These are phyloP conservation scores for Suillus placidus DNA, from an alignment of 768 basidiomycete genomes.

Conservation along the genomic window DNA sequence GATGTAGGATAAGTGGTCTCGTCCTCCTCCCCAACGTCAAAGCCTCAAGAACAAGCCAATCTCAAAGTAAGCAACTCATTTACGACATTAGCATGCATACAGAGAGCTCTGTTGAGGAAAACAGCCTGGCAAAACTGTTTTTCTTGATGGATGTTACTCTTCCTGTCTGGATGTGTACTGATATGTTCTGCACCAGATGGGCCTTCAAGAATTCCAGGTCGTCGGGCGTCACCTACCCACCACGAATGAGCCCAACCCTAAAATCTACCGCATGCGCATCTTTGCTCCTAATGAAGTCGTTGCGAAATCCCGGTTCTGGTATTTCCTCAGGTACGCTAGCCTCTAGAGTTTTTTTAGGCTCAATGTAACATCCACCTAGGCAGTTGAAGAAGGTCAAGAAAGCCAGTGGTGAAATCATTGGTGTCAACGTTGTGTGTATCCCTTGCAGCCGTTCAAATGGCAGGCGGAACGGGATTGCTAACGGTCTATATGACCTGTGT, in stretches of 20 bases:
- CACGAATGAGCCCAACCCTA: slow-evolving; percentile 88
- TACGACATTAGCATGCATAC: background rate
- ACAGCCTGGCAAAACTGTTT: background rate
- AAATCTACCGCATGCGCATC: slow-evolving; percentile 99
- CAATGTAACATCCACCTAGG: slow-evolving; percentile 40
- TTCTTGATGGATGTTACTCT: slow-evolving; percentile 36
- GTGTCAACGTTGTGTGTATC: slow-evolving; percentile 94
- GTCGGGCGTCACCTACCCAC: slow-evolving; percentile 97
- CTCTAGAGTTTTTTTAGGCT: background rate
- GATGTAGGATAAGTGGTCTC: slow-evolving; percentile 13
- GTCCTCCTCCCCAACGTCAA: slow-evolving; percentile 33
- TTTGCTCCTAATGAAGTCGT: slow-evolving; percentile 99
- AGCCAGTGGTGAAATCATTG: slow-evolving; percentile 98
- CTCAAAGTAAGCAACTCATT: slow-evolving; percentile 32
- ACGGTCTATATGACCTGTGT: slow-evolving; percentile 40
- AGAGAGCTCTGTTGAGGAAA: background rate
- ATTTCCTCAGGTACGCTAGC: slow-evolving; percentile 82
- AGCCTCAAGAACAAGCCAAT: slow-evolving; percentile 25
- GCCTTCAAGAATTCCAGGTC: slow-evolving; percentile 91
- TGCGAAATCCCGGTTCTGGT: slow-evolving; percentile 99
- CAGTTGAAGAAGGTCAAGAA: slow-evolving; percentile 99
- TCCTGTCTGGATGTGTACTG: slow-evolving; percentile 24
- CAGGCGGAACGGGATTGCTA: slow-evolving; percentile 77
- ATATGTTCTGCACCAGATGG: slow-evolving; percentile 52
- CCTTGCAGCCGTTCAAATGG: slow-evolving; percentile 80